Base-by-base conservation (phyloP, 306 rosid genomes). In the Rubus parviflorus region DNA sequence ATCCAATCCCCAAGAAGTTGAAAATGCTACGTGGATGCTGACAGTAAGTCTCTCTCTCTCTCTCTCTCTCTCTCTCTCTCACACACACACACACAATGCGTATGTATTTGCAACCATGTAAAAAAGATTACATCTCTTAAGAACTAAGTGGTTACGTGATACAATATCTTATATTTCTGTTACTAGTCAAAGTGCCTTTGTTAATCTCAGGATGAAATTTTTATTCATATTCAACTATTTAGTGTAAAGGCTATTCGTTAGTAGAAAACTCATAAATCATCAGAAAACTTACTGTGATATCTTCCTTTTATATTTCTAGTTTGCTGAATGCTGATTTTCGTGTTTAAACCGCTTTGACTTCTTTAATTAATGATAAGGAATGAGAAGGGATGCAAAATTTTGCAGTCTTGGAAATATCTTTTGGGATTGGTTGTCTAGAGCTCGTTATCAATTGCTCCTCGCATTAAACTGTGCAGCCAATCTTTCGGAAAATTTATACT, bases 1-100 rank as follows among this genome's bases (percentile, higher is more conserved):
- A 76, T 87, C 88, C 71, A 87, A 82, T 78, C 87, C 91, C 22
- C 83, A 77, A 15, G 91, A 87, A 78, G 81, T 82, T 23, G 91
- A 81, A 73, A 83, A 87, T 77, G 91, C 91, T 48, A 87, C 85
- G 16, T 87, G 91, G 91, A 85, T 85, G 88, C 72, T 87, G 37
- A 87, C 88, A 13, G 91, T 87, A 81, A 73, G 79, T 74, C 48
- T 67, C 35, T 62, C 76, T 42, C 65, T 56, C 57, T 12, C n/a
- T 12, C 57, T 68, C 19, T 74, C 48, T 67, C 35, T 62, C 76
- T 42, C 65, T 56, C 56, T 11, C n/a, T 11, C 57, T 68, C 19
- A 30, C 35, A 30, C 35, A 38, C 69, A 25, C 2, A 13, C 22
- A 30, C 22, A 40, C n/a, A 43, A 15, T 67, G 72, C 10, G 10